Conservation (phyloP, 2,329 filamentous ascomycete genomes). For the Verticillium albo-atrum region DNA sequence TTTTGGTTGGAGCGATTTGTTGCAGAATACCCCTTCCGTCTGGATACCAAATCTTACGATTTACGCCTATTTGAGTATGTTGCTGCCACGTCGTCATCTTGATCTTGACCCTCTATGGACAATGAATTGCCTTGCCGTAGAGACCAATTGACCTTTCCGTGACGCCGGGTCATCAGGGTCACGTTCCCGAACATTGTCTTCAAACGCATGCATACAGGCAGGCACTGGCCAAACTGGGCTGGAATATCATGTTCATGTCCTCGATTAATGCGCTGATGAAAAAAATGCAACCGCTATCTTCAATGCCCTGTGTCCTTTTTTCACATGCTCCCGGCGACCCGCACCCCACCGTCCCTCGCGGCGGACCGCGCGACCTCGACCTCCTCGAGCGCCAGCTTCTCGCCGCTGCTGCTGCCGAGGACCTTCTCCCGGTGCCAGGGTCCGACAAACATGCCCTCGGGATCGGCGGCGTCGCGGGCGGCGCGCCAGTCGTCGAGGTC, state of each 20-base stretch:
- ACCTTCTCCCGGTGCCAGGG: slow-evolving; percentile 81
- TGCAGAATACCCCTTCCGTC: not conserved
- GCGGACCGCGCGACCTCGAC: slow-evolving; percentile 17
- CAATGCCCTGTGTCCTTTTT: no score
- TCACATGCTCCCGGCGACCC: not conserved
- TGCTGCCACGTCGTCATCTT: no score
- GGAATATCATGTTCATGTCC: no score
- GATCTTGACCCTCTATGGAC: no score
- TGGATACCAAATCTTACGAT: not conserved
- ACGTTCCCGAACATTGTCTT: no score
- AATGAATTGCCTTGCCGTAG: no score
- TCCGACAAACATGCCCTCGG: slow-evolving; percentile 82
- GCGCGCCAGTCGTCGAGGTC: slow-evolving; percentile 62
- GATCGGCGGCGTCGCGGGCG: slow-evolving; percentile 67
- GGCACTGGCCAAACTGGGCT: no score
- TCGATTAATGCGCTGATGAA: no score
- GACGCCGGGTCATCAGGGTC: no score
- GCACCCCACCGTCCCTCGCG: slow-evolving; percentile 4
- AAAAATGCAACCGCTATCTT: no score
- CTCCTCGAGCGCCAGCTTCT: slow-evolving; percentile 30
- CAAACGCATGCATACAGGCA: no score
- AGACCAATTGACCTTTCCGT: no score
- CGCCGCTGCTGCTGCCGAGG: slow-evolving; percentile 30
- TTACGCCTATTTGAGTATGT: not conserved
- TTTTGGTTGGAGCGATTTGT: not conserved